A percentile compares a stretch with the other conserved stretches of the same genome.
phyloP scores from a whole-genome alignment of 2,329 filamentous ascomycete species.

The Lachnellula suecica region DNA sequence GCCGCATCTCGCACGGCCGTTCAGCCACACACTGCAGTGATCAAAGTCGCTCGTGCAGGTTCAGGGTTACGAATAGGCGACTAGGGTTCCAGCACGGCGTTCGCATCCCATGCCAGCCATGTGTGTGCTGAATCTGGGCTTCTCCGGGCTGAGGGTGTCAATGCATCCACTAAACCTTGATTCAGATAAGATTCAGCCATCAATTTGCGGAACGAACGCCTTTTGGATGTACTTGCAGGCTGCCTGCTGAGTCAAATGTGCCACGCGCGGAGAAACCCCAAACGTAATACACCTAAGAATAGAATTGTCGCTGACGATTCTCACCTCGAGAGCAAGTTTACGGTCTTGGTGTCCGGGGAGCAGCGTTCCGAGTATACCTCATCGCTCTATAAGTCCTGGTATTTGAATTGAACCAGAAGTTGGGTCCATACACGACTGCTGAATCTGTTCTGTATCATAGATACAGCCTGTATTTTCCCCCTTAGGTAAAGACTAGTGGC shows the following conservation, averaged over 20 bases:
- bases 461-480: too few relatives aligned
- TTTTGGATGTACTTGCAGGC: not conserved
- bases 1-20: constrained; percentile 9
- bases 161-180: constrained; percentile 13
- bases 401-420: too few relatives aligned
- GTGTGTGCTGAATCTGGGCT: constrained; percentile 4
- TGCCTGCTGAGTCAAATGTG: not conserved
- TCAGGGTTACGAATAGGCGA: not conserved
- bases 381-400: too few relatives aligned
- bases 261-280: not conserved
- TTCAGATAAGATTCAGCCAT: constrained; percentile 24
- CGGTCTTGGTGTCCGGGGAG: not conserved
- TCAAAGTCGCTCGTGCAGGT: too few relatives aligned
- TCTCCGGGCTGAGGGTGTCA: not conserved
- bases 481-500: too few relatives aligned
- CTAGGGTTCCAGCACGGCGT: not conserved
- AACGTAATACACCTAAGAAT: not conserved
- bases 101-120: constrained; percentile 7
- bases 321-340: not conserved
- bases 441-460: too few relatives aligned
- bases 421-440: too few relatives aligned
- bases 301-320: not conserved
- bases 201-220: constrained; percentile 4
- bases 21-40: constrained; percentile 4
- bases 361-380: too few relatives aligned